phyloP scores from a whole-genome alignment of 2,329 filamentous ascomycete species.

The Claviceps spartinae region DNA sequence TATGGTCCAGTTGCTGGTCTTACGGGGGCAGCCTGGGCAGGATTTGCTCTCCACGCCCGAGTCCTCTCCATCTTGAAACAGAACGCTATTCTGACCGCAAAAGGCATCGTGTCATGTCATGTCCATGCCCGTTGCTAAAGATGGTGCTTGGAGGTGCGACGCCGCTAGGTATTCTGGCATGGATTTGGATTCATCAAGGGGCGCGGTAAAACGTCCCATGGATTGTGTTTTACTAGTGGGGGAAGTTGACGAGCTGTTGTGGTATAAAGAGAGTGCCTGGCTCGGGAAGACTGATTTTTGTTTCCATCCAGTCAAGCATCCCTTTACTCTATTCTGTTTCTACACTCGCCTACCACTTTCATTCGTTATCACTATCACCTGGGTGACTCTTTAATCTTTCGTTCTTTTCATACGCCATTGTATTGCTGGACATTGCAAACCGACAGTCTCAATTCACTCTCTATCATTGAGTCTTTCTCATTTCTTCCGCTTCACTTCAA shows the following conservation, averaged over 20 bases:
- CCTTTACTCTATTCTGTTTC: background rate
- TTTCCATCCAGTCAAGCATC: background rate
- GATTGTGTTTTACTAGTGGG: background rate
- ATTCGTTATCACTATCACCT: background rate
- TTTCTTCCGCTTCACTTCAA: no score
- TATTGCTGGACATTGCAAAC: background rate
- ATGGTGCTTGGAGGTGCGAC: no score
- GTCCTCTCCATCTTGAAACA: no score
- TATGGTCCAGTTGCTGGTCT: no score
- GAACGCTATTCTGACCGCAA: no score
- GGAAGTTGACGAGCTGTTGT: background rate
- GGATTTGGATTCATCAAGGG: background rate
- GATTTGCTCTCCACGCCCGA: no score
- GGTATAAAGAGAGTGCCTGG: background rate
- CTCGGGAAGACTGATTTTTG: background rate
- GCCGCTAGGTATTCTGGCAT: background rate
- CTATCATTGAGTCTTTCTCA: no score
- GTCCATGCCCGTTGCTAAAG: no score
- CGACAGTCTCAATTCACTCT: no score
- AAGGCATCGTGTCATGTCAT: no score
- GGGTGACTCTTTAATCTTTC: background rate
- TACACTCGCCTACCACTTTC: background rate
- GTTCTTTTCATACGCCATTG: background rate
- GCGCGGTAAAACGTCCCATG: background rate
- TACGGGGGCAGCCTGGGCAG: no score